These are phyloP conservation scores for Panicum virgatum DNA, from an alignment of 202 grass and related monocot species.

Conservation along the genomic window DNA sequence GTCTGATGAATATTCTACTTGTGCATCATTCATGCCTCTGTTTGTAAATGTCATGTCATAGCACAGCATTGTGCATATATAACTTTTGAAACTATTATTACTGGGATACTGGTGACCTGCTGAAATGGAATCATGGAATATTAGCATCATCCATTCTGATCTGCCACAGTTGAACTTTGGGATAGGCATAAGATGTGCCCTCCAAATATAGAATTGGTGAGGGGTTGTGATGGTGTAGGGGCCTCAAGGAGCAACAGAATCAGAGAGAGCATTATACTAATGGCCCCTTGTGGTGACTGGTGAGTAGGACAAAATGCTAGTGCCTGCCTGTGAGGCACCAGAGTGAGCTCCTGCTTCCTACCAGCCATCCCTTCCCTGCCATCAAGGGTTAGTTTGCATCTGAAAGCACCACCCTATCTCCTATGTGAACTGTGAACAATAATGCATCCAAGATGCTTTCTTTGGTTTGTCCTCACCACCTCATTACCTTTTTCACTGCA, in stretches of 20 bases:
- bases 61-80: slow-evolving; percentile 19
- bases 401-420: slow-evolving; percentile 53
- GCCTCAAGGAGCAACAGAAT: slow-evolving; percentile 50
- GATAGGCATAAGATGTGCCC: slow-evolving; percentile 48
- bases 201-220: slow-evolving; percentile 53
- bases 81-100: slow-evolving; percentile 33
- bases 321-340: slow-evolving; percentile 63
- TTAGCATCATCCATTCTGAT: slow-evolving; percentile 47
- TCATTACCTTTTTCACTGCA: slow-evolving; percentile 3
- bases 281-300: slow-evolving; percentile 37
- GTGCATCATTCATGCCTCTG: slow-evolving; percentile 38
- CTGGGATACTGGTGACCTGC: slow-evolving; percentile 54
- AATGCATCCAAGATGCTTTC: slow-evolving; percentile 40
- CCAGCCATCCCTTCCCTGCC: slow-evolving; percentile 47
- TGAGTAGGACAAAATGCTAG: slow-evolving; percentile 68
- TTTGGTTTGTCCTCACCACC: slow-evolving; percentile 25
- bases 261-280: slow-evolving; percentile 50
- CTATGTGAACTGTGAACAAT: slow-evolving; percentile 52
- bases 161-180: slow-evolving; percentile 56
- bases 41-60: slow-evolving; percentile 45
- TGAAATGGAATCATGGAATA: slow-evolving; percentile 53
- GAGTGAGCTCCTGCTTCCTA: slow-evolving; percentile 60
- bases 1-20: slow-evolving; percentile 47
- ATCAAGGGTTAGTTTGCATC: slow-evolving; percentile 48
- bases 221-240: slow-evolving; percentile 48